phyloP scores from a whole-genome alignment of 176 grass and related monocot genomes.

The Canna indica region DNA sequence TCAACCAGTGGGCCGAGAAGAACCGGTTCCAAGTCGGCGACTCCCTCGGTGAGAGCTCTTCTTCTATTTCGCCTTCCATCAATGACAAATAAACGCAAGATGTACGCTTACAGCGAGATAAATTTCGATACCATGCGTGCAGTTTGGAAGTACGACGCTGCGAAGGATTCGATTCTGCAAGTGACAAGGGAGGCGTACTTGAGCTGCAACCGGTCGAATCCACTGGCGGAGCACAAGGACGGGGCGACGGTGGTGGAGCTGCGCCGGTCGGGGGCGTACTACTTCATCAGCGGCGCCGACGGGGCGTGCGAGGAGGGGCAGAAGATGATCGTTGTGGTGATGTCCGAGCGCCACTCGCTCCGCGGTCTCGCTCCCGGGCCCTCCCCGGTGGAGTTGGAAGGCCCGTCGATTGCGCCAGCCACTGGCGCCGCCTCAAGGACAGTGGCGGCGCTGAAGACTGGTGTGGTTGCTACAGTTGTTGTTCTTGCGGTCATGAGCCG shows the following conservation, averaged over 20 bases:
- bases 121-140: too few relatives aligned
- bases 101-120: too few relatives aligned
- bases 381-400: slow-evolving; percentile 8
- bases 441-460: not conserved
- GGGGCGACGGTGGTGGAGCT: slow-evolving; percentile 10
- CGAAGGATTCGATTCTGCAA: slow-evolving; percentile 34
- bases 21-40: slow-evolving; percentile 41
- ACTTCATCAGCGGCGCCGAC: slow-evolving; percentile 19
- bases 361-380: not conserved
- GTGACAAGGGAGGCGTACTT: slow-evolving; percentile 37
- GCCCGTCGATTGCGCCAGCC: slow-evolving; percentile 7
- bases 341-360: slow-evolving; percentile 24
- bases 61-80: not conserved
- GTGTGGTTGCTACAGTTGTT: too few relatives aligned
- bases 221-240: slow-evolving; percentile 18
- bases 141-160: slow-evolving; percentile 39
- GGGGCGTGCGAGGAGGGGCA: slow-evolving; percentile 24
- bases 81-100: too few relatives aligned
- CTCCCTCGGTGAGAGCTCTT: slow-evolving; percentile 26
- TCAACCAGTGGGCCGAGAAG: slow-evolving; percentile 41
- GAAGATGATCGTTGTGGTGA: slow-evolving; percentile 28
- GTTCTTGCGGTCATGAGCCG: too few relatives aligned
- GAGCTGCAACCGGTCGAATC: slow-evolving; percentile 32
- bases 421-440: not conserved
- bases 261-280: slow-evolving; percentile 24